A percentile compares a stretch with the other conserved stretches of the same genome.
Evolutionary conservation across 257 asterid species (phyloP).

Genomic region (Handroanthus guayacan): DNA sequence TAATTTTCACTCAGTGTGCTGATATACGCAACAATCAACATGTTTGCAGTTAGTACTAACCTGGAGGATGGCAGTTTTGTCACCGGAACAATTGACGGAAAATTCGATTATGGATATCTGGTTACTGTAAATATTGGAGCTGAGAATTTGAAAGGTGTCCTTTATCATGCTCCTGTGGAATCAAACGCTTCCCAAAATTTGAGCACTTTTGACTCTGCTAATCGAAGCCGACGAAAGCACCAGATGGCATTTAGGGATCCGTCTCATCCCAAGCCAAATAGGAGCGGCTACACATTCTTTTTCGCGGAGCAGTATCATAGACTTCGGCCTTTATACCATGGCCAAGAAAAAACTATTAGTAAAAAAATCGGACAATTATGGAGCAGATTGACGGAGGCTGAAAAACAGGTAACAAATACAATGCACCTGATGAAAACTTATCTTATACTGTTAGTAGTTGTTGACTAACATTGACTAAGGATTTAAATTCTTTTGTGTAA

Average conservation of each 20-base stretch:
- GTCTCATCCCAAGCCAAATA: slow-evolving; percentile 72
- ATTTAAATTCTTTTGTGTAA: background rate
- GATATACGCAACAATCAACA: slow-evolving; percentile 19
- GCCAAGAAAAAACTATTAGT: slow-evolving; percentile 86
- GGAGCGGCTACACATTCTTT: slow-evolving; percentile 92
- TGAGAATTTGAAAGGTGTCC: slow-evolving; percentile 79
- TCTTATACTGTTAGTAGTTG: background rate
- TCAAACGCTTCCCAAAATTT: slow-evolving; percentile 46
- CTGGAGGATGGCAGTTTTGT: slow-evolving; percentile 66
- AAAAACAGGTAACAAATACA: slow-evolving; percentile 66
- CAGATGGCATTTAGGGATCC: slow-evolving; percentile 65
- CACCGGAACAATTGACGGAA: slow-evolving; percentile 86
- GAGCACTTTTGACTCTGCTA: slow-evolving; percentile 43
- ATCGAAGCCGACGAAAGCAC: slow-evolving; percentile 55
- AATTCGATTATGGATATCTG: slow-evolving; percentile 86
- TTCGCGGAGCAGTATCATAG: slow-evolving; percentile 85
- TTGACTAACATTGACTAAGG: background rate
- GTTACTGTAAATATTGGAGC: slow-evolving; percentile 72
- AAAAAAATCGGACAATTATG: slow-evolving; percentile 81
- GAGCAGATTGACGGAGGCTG: slow-evolving; percentile 80
- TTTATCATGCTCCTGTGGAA: slow-evolving; percentile 65
- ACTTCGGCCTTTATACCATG: slow-evolving; percentile 79
- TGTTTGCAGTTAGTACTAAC: slow-evolving; percentile 52
- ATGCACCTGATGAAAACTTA: background rate
- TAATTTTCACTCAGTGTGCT: slow-evolving; percentile 10